phyloP scores from a whole-genome alignment of 2,329 filamentous ascomycete genomes.

The Calonectria pteridis region DNA sequence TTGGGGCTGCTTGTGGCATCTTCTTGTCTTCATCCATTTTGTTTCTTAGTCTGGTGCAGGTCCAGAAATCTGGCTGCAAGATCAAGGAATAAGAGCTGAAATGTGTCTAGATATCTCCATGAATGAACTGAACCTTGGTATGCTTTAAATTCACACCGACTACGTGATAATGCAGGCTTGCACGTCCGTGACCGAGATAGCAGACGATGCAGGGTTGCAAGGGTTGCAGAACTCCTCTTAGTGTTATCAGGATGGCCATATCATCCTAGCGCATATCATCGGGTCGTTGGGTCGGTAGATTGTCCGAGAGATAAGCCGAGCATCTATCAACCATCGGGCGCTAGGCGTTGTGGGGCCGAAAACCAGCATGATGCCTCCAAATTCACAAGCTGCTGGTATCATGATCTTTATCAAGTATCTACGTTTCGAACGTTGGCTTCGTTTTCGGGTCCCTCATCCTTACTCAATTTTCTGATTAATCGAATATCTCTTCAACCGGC shows the following conservation, averaged over 20 bases:
- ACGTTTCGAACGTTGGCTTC: not conserved
- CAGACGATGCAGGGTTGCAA: not conserved
- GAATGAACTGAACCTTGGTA: not conserved
- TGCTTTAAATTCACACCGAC: not conserved
- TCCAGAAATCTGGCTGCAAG: not conserved
- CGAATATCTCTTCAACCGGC: not conserved
- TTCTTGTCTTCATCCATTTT: slow-evolving; percentile 2
- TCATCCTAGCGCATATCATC: not conserved
- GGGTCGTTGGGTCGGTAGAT: not conserved
- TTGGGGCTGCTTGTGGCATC: not conserved
- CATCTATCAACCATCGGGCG: not conserved
- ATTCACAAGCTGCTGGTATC: not conserved
- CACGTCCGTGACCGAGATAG: not conserved
- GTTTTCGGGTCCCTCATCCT: not conserved
- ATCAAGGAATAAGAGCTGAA: not conserved
- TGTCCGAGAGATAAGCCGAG: not conserved
- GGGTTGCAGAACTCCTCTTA: not conserved
- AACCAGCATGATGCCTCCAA: not conserved
- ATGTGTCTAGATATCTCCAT: not conserved
- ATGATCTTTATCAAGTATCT: not conserved
- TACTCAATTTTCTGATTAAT: not conserved
- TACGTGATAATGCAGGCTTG: not conserved
- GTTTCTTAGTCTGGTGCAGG: not conserved
- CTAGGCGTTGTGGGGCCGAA: not conserved
- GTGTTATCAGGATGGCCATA: not conserved